phyloP scores from a whole-genome alignment of 1,139 yeast species.

The Kluyveromyces sp. region DNA sequence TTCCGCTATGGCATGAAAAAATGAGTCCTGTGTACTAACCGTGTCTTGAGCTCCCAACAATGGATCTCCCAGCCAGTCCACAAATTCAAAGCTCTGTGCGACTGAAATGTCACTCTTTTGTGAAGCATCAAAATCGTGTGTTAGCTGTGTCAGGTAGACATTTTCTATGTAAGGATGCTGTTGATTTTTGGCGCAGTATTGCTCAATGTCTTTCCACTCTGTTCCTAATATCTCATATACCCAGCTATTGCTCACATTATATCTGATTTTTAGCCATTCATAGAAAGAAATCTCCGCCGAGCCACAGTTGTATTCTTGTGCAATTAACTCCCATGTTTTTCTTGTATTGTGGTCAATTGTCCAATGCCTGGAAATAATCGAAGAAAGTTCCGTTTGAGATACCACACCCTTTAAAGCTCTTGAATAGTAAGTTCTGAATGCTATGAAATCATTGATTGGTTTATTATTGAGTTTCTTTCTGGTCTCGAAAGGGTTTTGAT shows the following conservation, averaged over 20 bases:
- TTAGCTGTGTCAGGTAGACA: too few species aligned
- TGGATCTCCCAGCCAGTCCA: too few species aligned
- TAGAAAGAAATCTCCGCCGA: slow-evolving; percentile 3
- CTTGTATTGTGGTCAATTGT: slow-evolving; percentile 6
- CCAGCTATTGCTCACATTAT: neutral
- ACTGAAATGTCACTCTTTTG: too few species aligned
- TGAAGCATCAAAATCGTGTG: too few species aligned
- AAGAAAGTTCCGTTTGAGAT: slow-evolving; percentile 9
- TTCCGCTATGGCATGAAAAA: too few species aligned
- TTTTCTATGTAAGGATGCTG: slow-evolving; percentile 10
- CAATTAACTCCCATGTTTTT: slow-evolving; percentile 10
- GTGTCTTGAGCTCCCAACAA: too few species aligned
- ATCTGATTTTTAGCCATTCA: slow-evolving; percentile 9
- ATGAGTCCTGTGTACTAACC: too few species aligned
- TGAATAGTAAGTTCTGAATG: slow-evolving; percentile 21
- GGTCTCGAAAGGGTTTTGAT: neutral
- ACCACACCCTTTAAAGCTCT: slow-evolving; percentile 8
- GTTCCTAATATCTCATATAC: neutral
- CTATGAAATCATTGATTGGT: slow-evolving; percentile 17
- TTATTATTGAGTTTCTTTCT: slow-evolving; percentile 1
- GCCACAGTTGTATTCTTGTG: slow-evolving; percentile 11
- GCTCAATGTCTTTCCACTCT: neutral
- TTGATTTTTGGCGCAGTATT: too few species aligned
- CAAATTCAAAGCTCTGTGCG: too few species aligned
- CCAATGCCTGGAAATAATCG: slow-evolving; percentile 9